Conservation (phyloP, 2,329 filamentous ascomycete genomes). For the Colletotrichum sp. region DNA sequence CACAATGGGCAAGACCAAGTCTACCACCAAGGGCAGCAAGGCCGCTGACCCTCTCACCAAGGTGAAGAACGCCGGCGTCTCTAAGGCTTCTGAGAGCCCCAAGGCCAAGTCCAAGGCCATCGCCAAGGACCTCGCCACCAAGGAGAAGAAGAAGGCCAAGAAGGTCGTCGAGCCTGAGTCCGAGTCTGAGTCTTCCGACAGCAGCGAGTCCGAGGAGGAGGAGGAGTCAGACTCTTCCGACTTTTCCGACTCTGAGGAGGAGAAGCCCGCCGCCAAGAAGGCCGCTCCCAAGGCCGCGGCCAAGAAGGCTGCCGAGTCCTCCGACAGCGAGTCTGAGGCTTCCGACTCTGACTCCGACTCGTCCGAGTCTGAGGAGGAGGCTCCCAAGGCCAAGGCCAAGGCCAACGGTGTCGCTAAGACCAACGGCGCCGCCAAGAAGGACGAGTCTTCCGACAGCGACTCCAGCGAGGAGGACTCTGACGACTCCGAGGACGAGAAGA, state of each 20-base stretch:
- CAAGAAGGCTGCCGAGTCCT: conserved; percentile 24
- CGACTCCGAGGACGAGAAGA: conserved; percentile 35
- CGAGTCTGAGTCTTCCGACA: conserved; percentile 27
- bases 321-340: conserved; percentile 28
- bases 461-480: conserved; percentile 23
- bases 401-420: conserved; percentile 37
- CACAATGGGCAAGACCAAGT: conserved; percentile 68
- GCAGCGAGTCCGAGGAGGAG: conserved; percentile 12
- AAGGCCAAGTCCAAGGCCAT: conserved; percentile 72
- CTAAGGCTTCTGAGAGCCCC: conserved; percentile 69
- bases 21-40: conserved; percentile 56
- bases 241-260: conserved; percentile 30
- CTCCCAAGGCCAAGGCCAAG: conserved; percentile 34
- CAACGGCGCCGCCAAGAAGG: conserved; percentile 35
- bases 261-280: conserved; percentile 24
- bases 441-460: conserved; percentile 33
- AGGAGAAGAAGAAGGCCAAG: conserved; percentile 56
- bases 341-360: conserved; percentile 40
- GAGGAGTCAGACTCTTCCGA: conserved; percentile 26
- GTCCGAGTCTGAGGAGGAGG: conserved; percentile 40
- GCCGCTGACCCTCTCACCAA: conserved; percentile 53
- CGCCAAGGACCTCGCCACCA: conserved; percentile 63
- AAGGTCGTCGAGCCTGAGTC: conserved; percentile 36
- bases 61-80: conserved; percentile 71
- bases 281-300: not conserved